Conservation (phyloP, 495 filamentous ascomycete genomes). For the Aspergillus ellipticus region DNA sequence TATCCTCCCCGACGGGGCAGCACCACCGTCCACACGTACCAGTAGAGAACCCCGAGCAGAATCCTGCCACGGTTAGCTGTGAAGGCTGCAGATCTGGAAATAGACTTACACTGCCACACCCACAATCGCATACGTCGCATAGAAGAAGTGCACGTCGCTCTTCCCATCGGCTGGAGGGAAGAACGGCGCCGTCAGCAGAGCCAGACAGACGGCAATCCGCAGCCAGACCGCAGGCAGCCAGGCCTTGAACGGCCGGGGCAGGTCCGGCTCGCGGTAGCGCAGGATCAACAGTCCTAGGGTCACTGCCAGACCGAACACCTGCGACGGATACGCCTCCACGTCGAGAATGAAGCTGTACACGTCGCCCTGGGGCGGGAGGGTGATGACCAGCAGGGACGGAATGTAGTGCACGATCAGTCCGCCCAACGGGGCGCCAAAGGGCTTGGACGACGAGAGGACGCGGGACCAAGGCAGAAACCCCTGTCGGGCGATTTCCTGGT, state of each 20-base stretch:
- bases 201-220: conserved; percentile 30
- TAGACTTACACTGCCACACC: conserved; percentile 63
- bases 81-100: not conserved
- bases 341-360: conserved; percentile 73
- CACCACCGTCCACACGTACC: conserved; percentile 65
- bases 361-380: conserved; percentile 59
- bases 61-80: conserved; percentile 39
- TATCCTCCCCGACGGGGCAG: conserved; percentile 59
- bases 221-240: conserved; percentile 50
- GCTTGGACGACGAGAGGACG: conserved; percentile 59
- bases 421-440: conserved; percentile 64
- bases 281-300: conserved; percentile 60
- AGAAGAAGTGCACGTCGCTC: conserved; percentile 57
- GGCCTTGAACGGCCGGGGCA: conserved; percentile 65
- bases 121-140: conserved; percentile 71
- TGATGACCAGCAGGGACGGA: conserved; percentile 62
- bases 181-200: conserved; percentile 33
- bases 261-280: conserved; percentile 55
- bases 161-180: conserved; percentile 46
- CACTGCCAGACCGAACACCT: conserved; percentile 57
- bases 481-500: conserved; percentile 65
- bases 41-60: conserved; percentile 60
- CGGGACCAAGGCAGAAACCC: conserved; percentile 66
- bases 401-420: conserved; percentile 66
- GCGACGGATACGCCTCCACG: conserved; percentile 66